Percentiles rank a stretch among this genome's conserved stretches.
Evolutionary conservation across 257 asterid genomes (phyloP).

Genomic region (Ilex asprella): DNA sequence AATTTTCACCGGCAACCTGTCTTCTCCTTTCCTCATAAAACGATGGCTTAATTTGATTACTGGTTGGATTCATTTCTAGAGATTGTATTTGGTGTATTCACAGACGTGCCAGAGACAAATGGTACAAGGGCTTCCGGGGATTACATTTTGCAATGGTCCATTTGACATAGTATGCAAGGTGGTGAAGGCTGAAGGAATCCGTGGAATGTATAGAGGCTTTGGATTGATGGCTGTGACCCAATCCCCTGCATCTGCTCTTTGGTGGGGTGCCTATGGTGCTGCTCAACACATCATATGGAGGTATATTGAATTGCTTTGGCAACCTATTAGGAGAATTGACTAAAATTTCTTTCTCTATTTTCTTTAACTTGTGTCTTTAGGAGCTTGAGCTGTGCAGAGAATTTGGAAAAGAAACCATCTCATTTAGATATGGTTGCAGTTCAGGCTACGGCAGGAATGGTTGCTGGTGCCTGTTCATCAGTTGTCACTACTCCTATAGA

Average conservation of each 20-base stretch:
- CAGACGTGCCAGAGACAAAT: conserved; percentile 83
- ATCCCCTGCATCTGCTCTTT: conserved; percentile 89
- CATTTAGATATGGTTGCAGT: conserved; percentile 59
- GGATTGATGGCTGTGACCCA: conserved; percentile 73
- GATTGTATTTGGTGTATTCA: conserved; percentile 5
- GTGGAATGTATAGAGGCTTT: conserved; percentile 88
- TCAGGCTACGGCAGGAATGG: conserved; percentile 82
- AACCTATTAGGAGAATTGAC: neutral
- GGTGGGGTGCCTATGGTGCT: conserved; percentile 96
- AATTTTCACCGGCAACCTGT: too few species aligned
- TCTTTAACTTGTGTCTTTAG: conserved; percentile 20
- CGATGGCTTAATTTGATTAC: too few species aligned
- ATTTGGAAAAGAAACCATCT: conserved; percentile 59
- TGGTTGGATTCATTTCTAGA: neutral
- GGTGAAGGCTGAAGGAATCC: conserved; percentile 57
- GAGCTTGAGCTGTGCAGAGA: conserved; percentile 61
- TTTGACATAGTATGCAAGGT: conserved; percentile 60
- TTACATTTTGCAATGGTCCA: conserved; percentile 62
- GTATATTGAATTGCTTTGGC: conserved; percentile 23
- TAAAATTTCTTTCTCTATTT: neutral
- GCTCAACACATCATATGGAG: conserved; percentile 87
- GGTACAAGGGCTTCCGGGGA: conserved; percentile 97
- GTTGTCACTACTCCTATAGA: conserved; percentile 76
- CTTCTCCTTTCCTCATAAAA: too few species aligned
- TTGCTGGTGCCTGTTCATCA: conserved; percentile 89